These are phyloP conservation scores for Trichophyton simii DNA, from an alignment of 2,329 filamentous ascomycete species.

Conservation along the genomic window DNA sequence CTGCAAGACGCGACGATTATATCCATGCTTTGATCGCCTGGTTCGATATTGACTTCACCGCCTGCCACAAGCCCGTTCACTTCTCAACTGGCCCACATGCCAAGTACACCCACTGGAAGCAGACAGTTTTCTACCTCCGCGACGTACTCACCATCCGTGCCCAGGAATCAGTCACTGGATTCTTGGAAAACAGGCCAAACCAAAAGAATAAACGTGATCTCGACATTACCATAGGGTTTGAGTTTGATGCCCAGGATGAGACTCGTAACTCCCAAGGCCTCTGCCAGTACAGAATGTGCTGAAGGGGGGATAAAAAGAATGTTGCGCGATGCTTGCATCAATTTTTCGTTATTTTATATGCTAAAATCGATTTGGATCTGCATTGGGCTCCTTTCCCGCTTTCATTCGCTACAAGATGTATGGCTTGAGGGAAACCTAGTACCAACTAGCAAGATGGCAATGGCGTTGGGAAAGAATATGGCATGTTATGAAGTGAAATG, in stretches of 20 bases:
- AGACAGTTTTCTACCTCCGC: conserved; percentile 95
- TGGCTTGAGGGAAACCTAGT: not conserved
- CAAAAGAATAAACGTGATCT: conserved; percentile 88
- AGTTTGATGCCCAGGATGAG: conserved; percentile 61
- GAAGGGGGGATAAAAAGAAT: conserved; percentile 7
- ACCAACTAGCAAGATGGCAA: not conserved
- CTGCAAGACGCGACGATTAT: conserved; percentile 77
- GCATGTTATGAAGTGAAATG: not conserved
- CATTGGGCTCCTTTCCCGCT: not conserved
- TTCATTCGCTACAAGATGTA: not conserved
- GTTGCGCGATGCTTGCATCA: conserved; percentile 7
- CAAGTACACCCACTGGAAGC: conserved; percentile 99
- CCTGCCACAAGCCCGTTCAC: conserved; percentile 93
- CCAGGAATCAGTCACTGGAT: conserved; percentile 64
- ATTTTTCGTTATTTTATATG: conserved; percentile 11
- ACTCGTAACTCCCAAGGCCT: conserved; percentile 55
- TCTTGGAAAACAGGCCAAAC: conserved; percentile 74
- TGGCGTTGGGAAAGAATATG: conserved; percentile 3
- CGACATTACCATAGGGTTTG: conserved; percentile 78
- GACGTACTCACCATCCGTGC: conserved; percentile 86
- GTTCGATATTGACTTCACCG: conserved; percentile 98
- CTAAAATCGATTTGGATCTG: conserved; percentile 1
- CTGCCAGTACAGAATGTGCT: conserved; percentile 63
- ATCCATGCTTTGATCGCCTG: conserved; percentile 92
- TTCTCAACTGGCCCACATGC: conserved; percentile 97